These are phyloP conservation scores for Canariomyces notabilis DNA, from an alignment of 2,329 filamentous ascomycete genomes.

Conservation along the genomic window DNA sequence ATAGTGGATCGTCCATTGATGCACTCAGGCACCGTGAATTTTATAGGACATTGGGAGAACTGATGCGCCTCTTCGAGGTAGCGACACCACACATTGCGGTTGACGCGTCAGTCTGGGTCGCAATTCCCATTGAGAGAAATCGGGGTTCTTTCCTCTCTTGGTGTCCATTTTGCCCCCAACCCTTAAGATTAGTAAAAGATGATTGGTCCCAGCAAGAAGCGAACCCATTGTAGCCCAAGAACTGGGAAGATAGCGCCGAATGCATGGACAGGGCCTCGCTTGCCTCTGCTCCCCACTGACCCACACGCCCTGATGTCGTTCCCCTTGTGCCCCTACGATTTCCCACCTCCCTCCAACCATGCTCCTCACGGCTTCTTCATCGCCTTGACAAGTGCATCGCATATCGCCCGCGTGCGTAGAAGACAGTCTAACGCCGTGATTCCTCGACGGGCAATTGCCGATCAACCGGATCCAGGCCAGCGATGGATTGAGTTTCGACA, in stretches of 20 bases:
- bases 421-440: constrained; percentile 7
- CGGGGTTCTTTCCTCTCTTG: too few relatives aligned
- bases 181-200: too few relatives aligned
- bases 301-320: too few relatives aligned
- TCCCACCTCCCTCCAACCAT: constrained; percentile 3
- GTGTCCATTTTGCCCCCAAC: too few relatives aligned
- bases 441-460: constrained; percentile 9
- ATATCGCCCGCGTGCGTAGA: constrained; percentile 11
- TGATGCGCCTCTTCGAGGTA: too few relatives aligned
- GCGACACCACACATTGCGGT: too few relatives aligned
- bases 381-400: constrained; percentile 16
- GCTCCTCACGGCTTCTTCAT: neutral
- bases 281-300: constrained; percentile 3
- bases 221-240: constrained; percentile 8
- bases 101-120: too few relatives aligned
- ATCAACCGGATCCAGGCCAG: constrained; percentile 5
- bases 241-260: neutral
- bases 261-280: neutral
- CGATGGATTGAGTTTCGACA: constrained; percentile 8
- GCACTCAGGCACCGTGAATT: too few relatives aligned
- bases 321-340: constrained; percentile 1
- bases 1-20: too few relatives aligned
- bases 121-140: too few relatives aligned
- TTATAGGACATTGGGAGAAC: too few relatives aligned
- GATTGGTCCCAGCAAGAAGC: neutral